A percentile compares a stretch with the other conserved stretches of the same genome.
phyloP scores from a whole-genome alignment of 1,284 basidiomycete species.

The Sutorius eximius region DNA sequence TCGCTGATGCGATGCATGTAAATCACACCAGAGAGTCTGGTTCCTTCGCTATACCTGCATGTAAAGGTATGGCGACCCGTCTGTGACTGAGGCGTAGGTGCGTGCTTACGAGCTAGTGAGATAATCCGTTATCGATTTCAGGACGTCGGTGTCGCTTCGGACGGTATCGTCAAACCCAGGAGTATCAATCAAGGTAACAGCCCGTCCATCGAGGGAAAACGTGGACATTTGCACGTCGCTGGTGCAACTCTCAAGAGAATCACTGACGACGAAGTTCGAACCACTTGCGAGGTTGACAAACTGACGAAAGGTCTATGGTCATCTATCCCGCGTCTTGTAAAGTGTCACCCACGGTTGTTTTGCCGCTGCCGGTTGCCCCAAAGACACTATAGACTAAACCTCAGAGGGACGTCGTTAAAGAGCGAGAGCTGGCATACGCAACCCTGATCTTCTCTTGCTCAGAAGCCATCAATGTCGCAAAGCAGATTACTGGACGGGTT shows the following conservation, averaged over 20 bases:
- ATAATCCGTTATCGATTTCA: conserved; percentile 34
- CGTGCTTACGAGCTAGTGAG: conserved; percentile 32
- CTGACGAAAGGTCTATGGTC: conserved; percentile 14
- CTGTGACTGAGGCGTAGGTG: neutral
- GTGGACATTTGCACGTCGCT: conserved; percentile 28
- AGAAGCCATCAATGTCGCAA: conserved; percentile 18
- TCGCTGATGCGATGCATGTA: conserved; percentile 56
- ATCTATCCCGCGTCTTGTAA: neutral
- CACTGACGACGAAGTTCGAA: conserved; percentile 31
- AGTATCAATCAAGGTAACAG: conserved; percentile 37
- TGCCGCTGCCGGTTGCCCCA: conserved; percentile 46
- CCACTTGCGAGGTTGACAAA: conserved; percentile 37
- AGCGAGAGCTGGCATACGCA: conserved; percentile 20
- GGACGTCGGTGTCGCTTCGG: conserved; percentile 37
- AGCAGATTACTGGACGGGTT: neutral
- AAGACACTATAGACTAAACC: conserved; percentile 36
- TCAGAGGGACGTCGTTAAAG: conserved; percentile 1
- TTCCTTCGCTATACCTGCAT: conserved; percentile 37
- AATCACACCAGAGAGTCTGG: conserved; percentile 47
- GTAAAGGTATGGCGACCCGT: neutral
- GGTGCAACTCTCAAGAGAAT: conserved; percentile 38
- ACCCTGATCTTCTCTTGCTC: conserved; percentile 23
- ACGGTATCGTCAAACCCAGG: conserved; percentile 43
- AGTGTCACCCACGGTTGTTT: conserved; percentile 38
- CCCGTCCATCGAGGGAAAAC: conserved; percentile 27